Evolutionary conservation across 2,329 filamentous ascomycete genomes (phyloP), one percentile per base, ranked within the genome.

Genomic region (Aphanoascus verrucosus): DNA sequence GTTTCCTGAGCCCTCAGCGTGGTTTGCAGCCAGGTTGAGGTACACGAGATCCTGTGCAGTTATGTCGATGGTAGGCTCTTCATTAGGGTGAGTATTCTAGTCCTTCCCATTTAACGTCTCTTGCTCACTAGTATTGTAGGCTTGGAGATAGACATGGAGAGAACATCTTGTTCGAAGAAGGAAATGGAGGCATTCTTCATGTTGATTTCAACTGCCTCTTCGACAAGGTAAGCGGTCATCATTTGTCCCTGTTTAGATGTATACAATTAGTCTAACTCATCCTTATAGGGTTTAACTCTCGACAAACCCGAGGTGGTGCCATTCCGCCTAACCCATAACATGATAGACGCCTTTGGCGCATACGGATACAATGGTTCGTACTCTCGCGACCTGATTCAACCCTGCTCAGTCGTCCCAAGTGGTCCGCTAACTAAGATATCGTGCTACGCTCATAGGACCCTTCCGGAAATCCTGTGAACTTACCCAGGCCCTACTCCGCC

Each of bases 161-260:
- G 69, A 99, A 99, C 69, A 88, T 99, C 53, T 80, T 96, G 31
- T 82, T 98, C 32, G 89, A 97, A 68, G 88, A 97, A 72, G 85
- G 86, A 54, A 94, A 89, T 59, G 93, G 94, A 43, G 91, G 91
- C 49, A 83, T 94, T 1, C 87, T 98, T 69, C 93, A 99, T 69
- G 94, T 99, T 44, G 93, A 98, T 71, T 98, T 99, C 77, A 98
- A 98, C 72, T 98, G 94, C 69, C 82, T 98, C 3, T 99, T 99
- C 67, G 94, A 98, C 74, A 98, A 98, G 62, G 69, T 70, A 17
- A 11, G 14, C 9, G 32, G 28, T 17, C 15, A 7, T 20, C 7
- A n/a, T 40, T 9, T 41, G 3, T 1, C 5, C 9, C 4, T 31
- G 11, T 11, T 43, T 14, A 32, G 14, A 35, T 15, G 41, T 48